Evolutionary conservation across 1,284 basidiomycete genomes (phyloP).

Genomic region (Austroboletus niveus): DNA sequence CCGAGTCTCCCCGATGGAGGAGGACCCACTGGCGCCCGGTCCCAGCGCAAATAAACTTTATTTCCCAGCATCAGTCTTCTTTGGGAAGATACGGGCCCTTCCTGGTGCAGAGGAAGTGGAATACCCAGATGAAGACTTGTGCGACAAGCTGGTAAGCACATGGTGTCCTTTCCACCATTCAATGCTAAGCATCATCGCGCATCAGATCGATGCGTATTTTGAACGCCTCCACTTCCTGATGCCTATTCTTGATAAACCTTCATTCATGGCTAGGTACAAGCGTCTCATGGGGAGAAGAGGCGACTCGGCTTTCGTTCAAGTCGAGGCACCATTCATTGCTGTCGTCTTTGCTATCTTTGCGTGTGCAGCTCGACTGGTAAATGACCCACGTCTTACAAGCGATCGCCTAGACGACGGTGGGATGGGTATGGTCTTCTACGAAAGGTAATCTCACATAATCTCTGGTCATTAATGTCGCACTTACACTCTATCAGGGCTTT

Average conservation of each 20-base stretch:
- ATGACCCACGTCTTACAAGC: slow-evolving; percentile 65
- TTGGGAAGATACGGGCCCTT: slow-evolving; percentile 81
- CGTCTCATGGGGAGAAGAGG: slow-evolving; percentile 69
- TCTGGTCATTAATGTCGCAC: slow-evolving; percentile 1
- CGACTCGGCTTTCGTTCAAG: slow-evolving; percentile 50
- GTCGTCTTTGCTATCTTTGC: slow-evolving; percentile 84
- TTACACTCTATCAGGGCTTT: slow-evolving; percentile 56
- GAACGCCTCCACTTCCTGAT: slow-evolving; percentile 80
- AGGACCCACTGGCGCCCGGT: slow-evolving; percentile 71
- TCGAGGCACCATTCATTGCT: slow-evolving; percentile 70
- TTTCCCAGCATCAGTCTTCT: slow-evolving; percentile 85
- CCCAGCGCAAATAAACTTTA: slow-evolving; percentile 81
- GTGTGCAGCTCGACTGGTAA: slow-evolving; percentile 73
- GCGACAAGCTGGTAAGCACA: slow-evolving; percentile 65
- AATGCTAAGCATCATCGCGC: slow-evolving; percentile 23
- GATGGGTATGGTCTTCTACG: slow-evolving; percentile 84
- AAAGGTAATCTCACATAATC: slow-evolving; percentile 53
- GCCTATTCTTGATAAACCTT: slow-evolving; percentile 80
- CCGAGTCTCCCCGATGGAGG: slow-evolving; percentile 77
- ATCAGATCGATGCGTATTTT: slow-evolving; percentile 82
- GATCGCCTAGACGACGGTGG: slow-evolving; percentile 69
- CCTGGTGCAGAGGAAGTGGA: slow-evolving; percentile 85
- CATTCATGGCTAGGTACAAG: slow-evolving; percentile 71
- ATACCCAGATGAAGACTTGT: slow-evolving; percentile 78
- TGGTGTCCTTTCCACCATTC: slow-evolving; percentile 7